These are phyloP conservation scores for Fomitiporia mediterranea DNA, from an alignment of 1,284 basidiomycete species.

Conservation along the genomic window DNA sequence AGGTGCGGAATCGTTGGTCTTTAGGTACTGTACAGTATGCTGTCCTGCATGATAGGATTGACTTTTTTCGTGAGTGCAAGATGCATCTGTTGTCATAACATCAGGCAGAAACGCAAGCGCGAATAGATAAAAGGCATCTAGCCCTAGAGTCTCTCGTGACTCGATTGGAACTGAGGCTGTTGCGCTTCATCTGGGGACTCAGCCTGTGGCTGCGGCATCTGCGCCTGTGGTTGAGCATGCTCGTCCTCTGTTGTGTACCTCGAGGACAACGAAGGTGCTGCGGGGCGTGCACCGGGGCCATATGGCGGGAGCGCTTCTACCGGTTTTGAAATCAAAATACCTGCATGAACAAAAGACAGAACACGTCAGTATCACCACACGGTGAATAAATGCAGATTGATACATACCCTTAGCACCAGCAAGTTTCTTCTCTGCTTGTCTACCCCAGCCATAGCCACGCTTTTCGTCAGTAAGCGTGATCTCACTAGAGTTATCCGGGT, in stretches of 20 bases:
- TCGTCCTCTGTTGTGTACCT: background rate
- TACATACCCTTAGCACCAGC: conserved; percentile 46
- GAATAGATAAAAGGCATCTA: background rate
- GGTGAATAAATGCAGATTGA: conserved; percentile 12
- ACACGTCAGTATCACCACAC: background rate
- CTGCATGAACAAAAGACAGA: conserved; percentile 27
- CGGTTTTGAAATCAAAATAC: conserved; percentile 47
- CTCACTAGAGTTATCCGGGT: background rate
- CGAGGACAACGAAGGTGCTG: conserved; percentile 1
- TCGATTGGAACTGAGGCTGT: conserved; percentile 13
- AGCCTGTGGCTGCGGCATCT: background rate
- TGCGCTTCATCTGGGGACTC: background rate
- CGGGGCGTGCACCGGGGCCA: conserved; percentile 21
- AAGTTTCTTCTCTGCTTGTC: conserved; percentile 13
- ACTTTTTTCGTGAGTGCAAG: background rate
- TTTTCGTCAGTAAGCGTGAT: background rate
- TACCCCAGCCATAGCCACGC: conserved; percentile 14
- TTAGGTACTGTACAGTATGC: background rate
- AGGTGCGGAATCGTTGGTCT: background rate
- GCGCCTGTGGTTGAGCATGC: background rate
- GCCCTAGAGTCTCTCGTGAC: conserved; percentile 2
- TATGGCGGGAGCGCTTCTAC: conserved; percentile 57
- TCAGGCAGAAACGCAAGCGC: background rate
- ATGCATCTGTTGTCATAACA: background rate
- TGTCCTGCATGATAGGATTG: background rate